Evolutionary conservation across 768 basidiomycete species (phyloP).

Genomic region (Lyophyllum decastes): DNA sequence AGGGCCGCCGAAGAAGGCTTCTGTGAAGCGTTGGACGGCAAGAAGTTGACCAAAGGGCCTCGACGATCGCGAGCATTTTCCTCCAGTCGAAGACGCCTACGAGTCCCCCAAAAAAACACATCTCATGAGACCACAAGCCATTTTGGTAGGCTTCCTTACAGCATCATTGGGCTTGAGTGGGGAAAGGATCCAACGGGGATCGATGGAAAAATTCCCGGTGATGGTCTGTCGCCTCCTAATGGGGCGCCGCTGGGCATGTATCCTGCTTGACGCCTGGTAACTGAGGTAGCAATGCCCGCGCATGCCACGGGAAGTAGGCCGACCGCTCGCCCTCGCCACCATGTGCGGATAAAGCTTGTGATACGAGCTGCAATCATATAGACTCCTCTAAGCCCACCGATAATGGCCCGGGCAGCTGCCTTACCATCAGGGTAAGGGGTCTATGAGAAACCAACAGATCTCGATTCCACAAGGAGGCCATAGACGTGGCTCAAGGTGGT

Average conservation of each 20-base stretch:
- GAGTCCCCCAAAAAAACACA: background rate
- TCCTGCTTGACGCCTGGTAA: background rate
- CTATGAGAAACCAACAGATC: background rate
- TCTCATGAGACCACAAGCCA: background rate
- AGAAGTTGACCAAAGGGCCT: background rate
- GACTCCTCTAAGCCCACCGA: background rate
- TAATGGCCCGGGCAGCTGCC: background rate
- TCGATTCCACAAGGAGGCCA: background rate
- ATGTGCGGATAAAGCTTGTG: constrained; percentile 2
- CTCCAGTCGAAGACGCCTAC: background rate
- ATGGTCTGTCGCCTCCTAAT: background rate
- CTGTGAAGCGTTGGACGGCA: background rate
- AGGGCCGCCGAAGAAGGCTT: background rate
- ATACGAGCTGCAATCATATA: background rate
- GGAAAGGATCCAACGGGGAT: background rate
- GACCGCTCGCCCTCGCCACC: background rate
- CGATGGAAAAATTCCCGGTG: background rate
- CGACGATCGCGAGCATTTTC: background rate
- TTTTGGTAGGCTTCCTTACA: background rate
- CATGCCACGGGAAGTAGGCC: background rate
- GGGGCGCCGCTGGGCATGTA: background rate
- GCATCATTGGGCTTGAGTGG: background rate
- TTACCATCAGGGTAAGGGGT: background rate
- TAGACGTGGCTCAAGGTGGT: background rate
- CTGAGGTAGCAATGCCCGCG: background rate